These are phyloP conservation scores for Rhytidiadelphus loreus DNA, from an alignment of 225 moss, liverwort and hornwort species.

Conservation along the genomic window DNA sequence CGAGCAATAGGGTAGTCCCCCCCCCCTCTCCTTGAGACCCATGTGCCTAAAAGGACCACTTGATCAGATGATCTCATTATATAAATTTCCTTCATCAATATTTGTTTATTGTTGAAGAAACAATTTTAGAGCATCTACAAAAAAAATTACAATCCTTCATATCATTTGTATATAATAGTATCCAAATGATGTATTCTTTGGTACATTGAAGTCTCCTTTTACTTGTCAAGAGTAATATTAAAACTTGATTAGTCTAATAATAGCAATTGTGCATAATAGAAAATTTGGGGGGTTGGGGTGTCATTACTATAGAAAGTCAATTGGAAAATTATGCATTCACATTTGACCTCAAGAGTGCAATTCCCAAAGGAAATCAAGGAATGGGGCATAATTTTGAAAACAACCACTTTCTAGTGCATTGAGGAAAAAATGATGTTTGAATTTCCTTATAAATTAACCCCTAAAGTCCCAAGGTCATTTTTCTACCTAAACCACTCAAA, in stretches of 20 bases:
- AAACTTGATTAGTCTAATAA: too few species aligned
- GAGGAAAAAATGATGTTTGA: neutral
- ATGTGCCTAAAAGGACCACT: neutral
- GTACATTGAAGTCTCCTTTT: neutral
- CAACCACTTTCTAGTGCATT: neutral
- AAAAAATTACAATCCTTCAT: neutral
- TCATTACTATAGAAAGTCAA: neutral
- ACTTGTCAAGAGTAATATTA: neutral
- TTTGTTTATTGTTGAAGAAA: neutral
- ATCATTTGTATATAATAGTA: neutral
- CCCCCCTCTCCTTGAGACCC: too few species aligned
- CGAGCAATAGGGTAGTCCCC: neutral
- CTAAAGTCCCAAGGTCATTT: too few species aligned
- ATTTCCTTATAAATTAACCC: neutral
- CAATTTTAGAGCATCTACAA: neutral
- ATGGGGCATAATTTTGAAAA: neutral
- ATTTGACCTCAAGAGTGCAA: too few species aligned
- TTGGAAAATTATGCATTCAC: neutral
- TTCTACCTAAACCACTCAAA: too few species aligned
- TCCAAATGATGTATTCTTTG: neutral
- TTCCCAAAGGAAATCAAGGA: rapidly evolving
- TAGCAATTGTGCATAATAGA: too few species aligned
- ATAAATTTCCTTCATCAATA: neutral
- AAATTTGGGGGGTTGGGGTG: neutral
- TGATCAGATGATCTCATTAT: neutral